A percentile compares a stretch with the other conserved stretches of the same genome.
phyloP scores from a whole-genome alignment of 352 stramenopile species.

The Pythium rhizo-oryzae region DNA sequence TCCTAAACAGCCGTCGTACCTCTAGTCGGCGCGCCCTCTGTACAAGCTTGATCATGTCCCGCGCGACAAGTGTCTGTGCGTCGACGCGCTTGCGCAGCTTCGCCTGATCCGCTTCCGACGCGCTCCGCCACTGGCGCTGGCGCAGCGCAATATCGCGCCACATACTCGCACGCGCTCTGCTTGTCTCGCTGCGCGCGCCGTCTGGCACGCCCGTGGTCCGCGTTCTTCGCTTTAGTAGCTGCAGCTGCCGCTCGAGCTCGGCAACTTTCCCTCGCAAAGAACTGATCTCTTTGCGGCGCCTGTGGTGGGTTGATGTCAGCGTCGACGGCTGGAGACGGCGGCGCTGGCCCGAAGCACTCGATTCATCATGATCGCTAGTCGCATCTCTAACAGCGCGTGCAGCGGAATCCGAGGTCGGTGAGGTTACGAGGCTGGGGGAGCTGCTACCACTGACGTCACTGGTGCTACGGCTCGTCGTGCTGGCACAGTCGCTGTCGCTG shows the following conservation, averaged over 20 bases:
- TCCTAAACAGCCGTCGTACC: neutral
- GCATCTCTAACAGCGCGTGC: neutral
- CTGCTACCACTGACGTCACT: neutral
- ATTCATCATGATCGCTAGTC: neutral
- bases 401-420: neutral
- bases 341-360: too few species aligned
- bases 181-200: neutral
- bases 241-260: conserved; percentile 10
- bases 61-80: neutral
- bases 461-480: neutral
- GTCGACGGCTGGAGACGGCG: conserved; percentile 2
- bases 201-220: neutral
- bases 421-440: neutral
- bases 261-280: neutral
- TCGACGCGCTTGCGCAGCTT: neutral
- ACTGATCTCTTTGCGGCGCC: conserved; percentile 6
- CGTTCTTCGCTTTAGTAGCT: neutral
- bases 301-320: conserved; percentile 7
- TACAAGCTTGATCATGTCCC: conserved; percentile 4
- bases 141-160: conserved; percentile 11
- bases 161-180: neutral
- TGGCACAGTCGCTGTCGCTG: neutral
- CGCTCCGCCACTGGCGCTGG: conserved; percentile 1
- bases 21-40: conserved; percentile 1
- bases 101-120: conserved; percentile 5